Conservation (phyloP, 1,139 yeast species). For the Pichia sp. region DNA sequence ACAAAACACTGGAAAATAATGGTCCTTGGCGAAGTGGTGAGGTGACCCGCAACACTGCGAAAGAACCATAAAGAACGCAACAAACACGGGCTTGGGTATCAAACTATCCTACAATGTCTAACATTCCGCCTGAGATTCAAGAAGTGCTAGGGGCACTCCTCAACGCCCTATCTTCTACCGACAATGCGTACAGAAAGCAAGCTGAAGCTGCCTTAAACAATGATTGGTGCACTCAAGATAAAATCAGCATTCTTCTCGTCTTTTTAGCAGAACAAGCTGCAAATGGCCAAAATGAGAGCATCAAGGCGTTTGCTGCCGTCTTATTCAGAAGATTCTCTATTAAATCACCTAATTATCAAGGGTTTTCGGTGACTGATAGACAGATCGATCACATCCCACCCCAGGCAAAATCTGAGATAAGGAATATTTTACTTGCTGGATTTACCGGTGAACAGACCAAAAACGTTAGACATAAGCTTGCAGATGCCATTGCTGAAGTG, state of each 20-base stretch:
- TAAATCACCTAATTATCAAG: constrained; percentile 58
- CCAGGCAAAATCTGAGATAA: constrained; percentile 54
- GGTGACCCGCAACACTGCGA: not conserved
- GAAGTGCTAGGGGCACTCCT: constrained; percentile 52
- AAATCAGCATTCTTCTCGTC: constrained; percentile 60
- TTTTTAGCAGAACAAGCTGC: constrained; percentile 82
- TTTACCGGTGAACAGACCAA: constrained; percentile 59
- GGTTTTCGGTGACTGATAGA: constrained; percentile 57
- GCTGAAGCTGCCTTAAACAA: constrained; percentile 72
- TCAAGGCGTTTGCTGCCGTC: constrained; percentile 72
- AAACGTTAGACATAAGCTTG: constrained; percentile 79
- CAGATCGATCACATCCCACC: constrained; percentile 65
- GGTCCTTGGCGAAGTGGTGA: not conserved
- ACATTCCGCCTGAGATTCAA: constrained; percentile 57
- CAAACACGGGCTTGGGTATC: too few relatives aligned
- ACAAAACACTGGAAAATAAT: too few relatives aligned
- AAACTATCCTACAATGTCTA: constrained; percentile 43
- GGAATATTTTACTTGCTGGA: constrained; percentile 63
- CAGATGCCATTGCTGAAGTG: constrained; percentile 92
- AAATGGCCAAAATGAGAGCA: constrained; percentile 45
- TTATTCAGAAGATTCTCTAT: constrained; percentile 82
- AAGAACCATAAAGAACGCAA: too few relatives aligned
- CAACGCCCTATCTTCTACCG: constrained; percentile 66
- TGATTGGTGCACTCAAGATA: constrained; percentile 63
- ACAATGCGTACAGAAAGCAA: constrained; percentile 62